Conservation (phyloP, 2,329 filamentous ascomycete species). For the Neonectria coccinea region DNA sequence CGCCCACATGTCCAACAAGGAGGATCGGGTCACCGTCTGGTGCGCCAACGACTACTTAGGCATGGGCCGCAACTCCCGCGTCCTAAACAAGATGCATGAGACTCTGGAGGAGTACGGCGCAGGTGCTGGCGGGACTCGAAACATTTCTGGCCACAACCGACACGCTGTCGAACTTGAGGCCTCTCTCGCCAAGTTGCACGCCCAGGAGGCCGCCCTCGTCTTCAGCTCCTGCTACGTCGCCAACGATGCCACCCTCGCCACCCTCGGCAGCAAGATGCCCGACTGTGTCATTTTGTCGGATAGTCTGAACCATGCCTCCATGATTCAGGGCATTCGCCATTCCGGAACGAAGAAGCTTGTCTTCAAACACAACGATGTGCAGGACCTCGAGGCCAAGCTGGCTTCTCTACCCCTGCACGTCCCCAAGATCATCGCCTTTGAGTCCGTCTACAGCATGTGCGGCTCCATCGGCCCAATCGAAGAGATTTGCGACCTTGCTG, state of each 20-base stretch:
- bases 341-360: conserved; percentile 97
- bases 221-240: conserved; percentile 99
- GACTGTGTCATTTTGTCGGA: conserved; percentile 98
- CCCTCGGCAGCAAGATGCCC: conserved; percentile 94
- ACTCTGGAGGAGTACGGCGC: conserved; percentile 95
- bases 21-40: conserved; percentile 95
- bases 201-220: conserved; percentile 91
- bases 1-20: conserved; percentile 86
- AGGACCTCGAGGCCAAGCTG: conserved; percentile 91
- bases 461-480: conserved; percentile 96
- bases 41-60: conserved; percentile 99
- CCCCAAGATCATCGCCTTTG: conserved; percentile 98
- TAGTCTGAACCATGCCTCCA: conserved; percentile 96
- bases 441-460: conserved; percentile 99
- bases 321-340: conserved; percentile 99
- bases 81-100: conserved; percentile 92
- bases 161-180: conserved; percentile 89
- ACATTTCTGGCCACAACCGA: conserved; percentile 97
- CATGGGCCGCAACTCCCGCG: conserved; percentile 92
- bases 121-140: conserved; percentile 93
- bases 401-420: conserved; percentile 85
- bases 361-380: conserved; percentile 98
- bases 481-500: conserved; percentile 93
- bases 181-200: conserved; percentile 86
- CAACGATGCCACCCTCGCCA: conserved; percentile 96